Conservation (phyloP, 2,329 filamentous ascomycete genomes). For the Metarhizium humberi region DNA sequence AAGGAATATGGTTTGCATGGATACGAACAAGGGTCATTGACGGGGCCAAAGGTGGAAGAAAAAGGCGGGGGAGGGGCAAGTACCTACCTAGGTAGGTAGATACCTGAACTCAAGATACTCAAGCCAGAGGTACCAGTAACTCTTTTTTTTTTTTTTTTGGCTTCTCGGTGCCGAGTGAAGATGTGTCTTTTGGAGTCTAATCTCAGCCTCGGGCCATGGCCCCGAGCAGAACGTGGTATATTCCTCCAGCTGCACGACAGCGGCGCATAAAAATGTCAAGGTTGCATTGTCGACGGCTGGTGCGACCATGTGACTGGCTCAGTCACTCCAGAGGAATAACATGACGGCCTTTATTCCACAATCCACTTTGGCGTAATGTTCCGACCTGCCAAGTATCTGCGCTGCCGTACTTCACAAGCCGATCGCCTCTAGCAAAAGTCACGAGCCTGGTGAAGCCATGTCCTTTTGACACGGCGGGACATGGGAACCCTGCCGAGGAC, state of each 20-base stretch:
- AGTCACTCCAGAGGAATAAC: not conserved
- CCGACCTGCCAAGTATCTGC: too few relatives aligned
- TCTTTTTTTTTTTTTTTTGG: not conserved
- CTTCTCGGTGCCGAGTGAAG: too few relatives aligned
- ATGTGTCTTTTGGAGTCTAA: too few relatives aligned
- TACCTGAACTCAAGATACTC: not conserved
- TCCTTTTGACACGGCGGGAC: too few relatives aligned
- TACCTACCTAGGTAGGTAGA: not conserved
- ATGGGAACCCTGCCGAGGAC: too few relatives aligned
- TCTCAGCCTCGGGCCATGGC: too few relatives aligned
- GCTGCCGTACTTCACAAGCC: not conserved
- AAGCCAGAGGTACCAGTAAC: not conserved
- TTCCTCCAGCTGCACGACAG: not conserved
- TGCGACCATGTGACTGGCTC: not conserved
- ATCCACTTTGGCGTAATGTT: too few relatives aligned
- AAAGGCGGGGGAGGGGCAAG: not conserved
- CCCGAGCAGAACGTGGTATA: not conserved
- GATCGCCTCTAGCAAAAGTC: not conserved
- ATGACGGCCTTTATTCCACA: not conserved
- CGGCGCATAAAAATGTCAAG: not conserved
- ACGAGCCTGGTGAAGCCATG: too few relatives aligned
- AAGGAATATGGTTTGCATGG: too few relatives aligned
- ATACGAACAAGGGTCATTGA: not conserved
- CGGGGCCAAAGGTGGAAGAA: not conserved
- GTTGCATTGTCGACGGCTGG: not conserved